A percentile compares a stretch with the other conserved stretches of the same genome.
phyloP scores from a whole-genome alignment of 768 basidiomycete species.

The Cystobasidium onofrii region DNA sequence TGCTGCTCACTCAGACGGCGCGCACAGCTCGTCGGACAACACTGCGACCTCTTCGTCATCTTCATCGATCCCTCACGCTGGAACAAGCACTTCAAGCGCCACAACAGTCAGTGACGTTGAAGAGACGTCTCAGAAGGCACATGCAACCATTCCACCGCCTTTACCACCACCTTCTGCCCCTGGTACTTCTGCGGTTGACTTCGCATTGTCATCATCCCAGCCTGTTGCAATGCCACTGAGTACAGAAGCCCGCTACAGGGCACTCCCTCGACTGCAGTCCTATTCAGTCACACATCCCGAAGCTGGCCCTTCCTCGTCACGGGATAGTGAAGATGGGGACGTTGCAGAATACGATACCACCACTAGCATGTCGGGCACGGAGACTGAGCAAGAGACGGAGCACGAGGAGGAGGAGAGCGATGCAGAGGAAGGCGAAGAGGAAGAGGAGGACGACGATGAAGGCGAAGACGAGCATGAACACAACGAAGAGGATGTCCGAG shows the following conservation, averaged over 20 bases:
- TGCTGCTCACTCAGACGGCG: background rate
- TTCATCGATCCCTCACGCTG: background rate
- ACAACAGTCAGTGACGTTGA: background rate
- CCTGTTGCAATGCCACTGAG: background rate
- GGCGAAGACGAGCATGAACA: conserved; percentile 28
- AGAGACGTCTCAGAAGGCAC: background rate
- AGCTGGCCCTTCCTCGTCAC: background rate
- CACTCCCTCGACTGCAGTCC: conserved; percentile 15
- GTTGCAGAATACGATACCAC: conserved; percentile 40
- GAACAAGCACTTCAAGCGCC: background rate
- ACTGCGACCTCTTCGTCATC: background rate
- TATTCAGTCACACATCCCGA: conserved; percentile 2
- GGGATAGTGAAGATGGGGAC: background rate
- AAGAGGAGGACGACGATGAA: conserved; percentile 31
- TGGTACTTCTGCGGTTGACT: background rate
- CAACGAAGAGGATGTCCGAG: conserved; percentile 29
- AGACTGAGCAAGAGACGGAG: conserved; percentile 30
- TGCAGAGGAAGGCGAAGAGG: conserved; percentile 24
- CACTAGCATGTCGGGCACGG: conserved; percentile 45
- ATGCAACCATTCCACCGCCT: background rate
- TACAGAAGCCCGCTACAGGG: conserved; percentile 10
- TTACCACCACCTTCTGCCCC: background rate
- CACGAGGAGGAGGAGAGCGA: conserved; percentile 27
- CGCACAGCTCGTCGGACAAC: background rate
- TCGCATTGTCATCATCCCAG: background rate